phyloP scores from a whole-genome alignment of 176 grass and related monocot species.

The Eleusine coracana region DNA sequence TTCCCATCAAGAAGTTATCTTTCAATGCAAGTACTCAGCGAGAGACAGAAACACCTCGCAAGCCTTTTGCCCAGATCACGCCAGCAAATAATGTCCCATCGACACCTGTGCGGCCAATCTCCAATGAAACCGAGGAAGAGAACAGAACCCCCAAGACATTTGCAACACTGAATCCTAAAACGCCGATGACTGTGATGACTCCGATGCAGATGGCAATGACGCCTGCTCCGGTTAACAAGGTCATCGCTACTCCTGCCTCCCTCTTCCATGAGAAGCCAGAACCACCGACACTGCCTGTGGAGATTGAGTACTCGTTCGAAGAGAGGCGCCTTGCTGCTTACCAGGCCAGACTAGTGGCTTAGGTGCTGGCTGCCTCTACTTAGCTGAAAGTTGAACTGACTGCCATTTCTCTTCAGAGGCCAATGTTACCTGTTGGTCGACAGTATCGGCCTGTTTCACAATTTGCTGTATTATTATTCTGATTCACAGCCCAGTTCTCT shows the following conservation, averaged over 20 bases:
- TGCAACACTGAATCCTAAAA: constrained; percentile 46
- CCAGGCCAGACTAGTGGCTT: constrained; percentile 36
- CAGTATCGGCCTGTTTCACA: constrained; percentile 30
- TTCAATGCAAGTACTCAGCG: constrained; percentile 54
- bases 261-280: constrained; percentile 44
- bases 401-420: constrained; percentile 37
- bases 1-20: constrained; percentile 70
- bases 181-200: constrained; percentile 41
- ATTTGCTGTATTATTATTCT: constrained; percentile 5
- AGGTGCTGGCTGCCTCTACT: not conserved
- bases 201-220: constrained; percentile 69
- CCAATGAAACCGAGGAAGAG: constrained; percentile 41
- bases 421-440: constrained; percentile 40
- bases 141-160: constrained; percentile 56
- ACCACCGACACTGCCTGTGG: constrained; percentile 23
- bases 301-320: constrained; percentile 78
- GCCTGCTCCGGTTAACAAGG: constrained; percentile 45
- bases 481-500: constrained; percentile 29
- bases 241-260: constrained; percentile 30
- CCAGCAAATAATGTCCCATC: constrained; percentile 47
- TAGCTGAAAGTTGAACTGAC: constrained; percentile 40
- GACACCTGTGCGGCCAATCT: constrained; percentile 28
- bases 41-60: constrained; percentile 62
- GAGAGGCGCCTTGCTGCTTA: constrained; percentile 69
- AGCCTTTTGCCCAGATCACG: constrained; percentile 69